A percentile compares a stretch with the other conserved stretches of the same genome.
Conservation (phyloP, 768 basidiomycete genomes). For the Tulasnella sp. region DNA sequence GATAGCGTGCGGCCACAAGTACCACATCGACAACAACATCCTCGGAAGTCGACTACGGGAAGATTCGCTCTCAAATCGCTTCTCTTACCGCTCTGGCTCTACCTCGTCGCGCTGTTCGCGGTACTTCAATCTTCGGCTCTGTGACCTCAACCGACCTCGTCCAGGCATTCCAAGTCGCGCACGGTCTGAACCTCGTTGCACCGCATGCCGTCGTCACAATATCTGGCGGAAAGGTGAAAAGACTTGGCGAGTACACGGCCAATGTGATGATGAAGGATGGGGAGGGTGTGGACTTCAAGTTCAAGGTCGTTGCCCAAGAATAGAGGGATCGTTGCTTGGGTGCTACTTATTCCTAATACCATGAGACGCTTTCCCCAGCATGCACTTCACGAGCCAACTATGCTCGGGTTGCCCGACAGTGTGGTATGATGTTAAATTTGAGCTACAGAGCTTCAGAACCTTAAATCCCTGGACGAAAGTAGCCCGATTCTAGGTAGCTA, state of each 20-base stretch:
- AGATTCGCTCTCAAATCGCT: constrained; percentile 1
- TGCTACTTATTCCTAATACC: neutral
- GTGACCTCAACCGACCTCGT: constrained; percentile 17
- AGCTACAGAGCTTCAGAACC: too few species aligned
- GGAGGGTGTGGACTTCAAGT: constrained; percentile 8
- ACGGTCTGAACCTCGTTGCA: constrained; percentile 10
- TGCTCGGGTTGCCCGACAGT: neutral
- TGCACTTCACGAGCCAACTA: neutral
- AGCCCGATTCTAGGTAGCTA: too few species aligned
- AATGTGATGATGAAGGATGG: constrained; percentile 20
- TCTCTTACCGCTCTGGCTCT: constrained; percentile 18
- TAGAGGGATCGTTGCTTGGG: neutral
- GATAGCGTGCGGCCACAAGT: neutral
- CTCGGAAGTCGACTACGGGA: constrained; percentile 2
- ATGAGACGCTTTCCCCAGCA: neutral
- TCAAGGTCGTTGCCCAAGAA: constrained; percentile 5
- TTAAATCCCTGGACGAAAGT: too few species aligned
- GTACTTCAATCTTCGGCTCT: constrained; percentile 20
- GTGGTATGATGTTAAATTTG: too few species aligned
- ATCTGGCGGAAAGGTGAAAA: constrained; percentile 6
- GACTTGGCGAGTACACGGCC: constrained; percentile 4
- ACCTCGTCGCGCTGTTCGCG: constrained; percentile 13
- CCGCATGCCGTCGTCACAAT: constrained; percentile 12
- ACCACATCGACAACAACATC: neutral
- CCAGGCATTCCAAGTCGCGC: constrained; percentile 3